Evolutionary conservation across 257 asterid species (phyloP).

Genomic region (Lycium barbarum): DNA sequence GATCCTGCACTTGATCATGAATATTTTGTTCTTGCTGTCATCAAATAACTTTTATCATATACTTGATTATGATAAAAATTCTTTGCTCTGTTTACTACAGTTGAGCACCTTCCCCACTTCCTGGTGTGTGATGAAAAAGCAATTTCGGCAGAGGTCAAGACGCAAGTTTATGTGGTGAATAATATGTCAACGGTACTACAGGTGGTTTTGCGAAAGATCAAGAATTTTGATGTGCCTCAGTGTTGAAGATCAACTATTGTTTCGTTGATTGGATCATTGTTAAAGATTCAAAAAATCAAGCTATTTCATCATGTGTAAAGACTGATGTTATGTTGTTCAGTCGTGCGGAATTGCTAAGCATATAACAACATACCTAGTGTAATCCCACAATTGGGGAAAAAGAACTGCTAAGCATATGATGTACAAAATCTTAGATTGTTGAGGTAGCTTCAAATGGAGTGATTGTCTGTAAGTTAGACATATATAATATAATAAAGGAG

Average conservation of each 20-base stretch:
- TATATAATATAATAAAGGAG: neutral
- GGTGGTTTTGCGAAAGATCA: neutral
- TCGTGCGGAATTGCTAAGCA: no score
- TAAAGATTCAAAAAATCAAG: neutral
- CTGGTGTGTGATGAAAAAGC: conserved; percentile 82
- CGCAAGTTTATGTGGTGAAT: conserved; percentile 68
- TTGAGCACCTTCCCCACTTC: conserved; percentile 76
- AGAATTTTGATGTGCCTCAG: neutral
- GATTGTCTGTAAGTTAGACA: neutral
- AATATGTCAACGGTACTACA: neutral
- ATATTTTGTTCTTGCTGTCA: neutral
- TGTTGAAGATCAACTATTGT: conserved; percentile 11
- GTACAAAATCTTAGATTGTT: neutral
- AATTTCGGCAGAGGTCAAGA: conserved; percentile 63
- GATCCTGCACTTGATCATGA: neutral
- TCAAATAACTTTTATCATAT: conserved; percentile 5
- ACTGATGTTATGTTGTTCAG: neutral
- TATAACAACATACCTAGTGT: no score
- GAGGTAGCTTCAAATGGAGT: conserved; percentile 2
- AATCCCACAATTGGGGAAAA: no score
- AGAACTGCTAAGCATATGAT: neutral
- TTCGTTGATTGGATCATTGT: neutral
- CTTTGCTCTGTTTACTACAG: conserved; percentile 46
- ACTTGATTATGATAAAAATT: conserved; percentile 21
- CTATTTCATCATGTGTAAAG: neutral